phyloP scores from a whole-genome alignment of 129 eudicot genomes.

The Flaveria bidentis region DNA sequence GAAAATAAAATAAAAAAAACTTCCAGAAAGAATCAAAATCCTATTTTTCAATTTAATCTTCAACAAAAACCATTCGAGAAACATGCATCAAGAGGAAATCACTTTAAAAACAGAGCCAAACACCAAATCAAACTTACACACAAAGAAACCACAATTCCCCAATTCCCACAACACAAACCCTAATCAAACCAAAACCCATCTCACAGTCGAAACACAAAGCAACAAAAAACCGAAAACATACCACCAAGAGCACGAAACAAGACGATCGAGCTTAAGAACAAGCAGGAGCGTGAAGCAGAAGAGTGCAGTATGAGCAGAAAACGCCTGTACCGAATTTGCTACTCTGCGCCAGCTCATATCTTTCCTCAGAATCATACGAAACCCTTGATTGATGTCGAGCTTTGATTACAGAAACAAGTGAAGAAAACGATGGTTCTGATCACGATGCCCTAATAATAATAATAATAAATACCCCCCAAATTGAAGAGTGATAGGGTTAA shows the following conservation, averaged over 20 bases:
- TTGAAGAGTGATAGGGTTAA: constrained; percentile 16
- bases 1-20: neutral
- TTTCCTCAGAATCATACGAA: constrained; percentile 34
- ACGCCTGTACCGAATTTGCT: constrained; percentile 49
- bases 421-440: neutral
- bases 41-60: neutral
- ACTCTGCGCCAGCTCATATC: constrained; percentile 59
- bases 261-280: constrained; percentile 48
- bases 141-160: constrained; percentile 9
- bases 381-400: constrained; percentile 12
- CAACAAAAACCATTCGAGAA: neutral
- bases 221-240: constrained; percentile 12
- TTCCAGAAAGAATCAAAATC: neutral
- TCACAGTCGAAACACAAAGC: neutral
- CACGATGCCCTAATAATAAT: neutral
- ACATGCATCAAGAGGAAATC: neutral
- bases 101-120: too few species aligned
- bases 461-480: neutral
- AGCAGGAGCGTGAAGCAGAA: constrained; percentile 56
- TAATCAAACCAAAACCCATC: constrained; percentile 4
- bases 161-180: neutral
- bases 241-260: constrained; percentile 52
- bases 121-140: neutral
- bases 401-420: neutral
- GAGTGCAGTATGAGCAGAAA: constrained; percentile 47